Evolutionary conservation across 2,329 filamentous ascomycete species (phyloP).

Genomic region (Talaromyces sp.): DNA sequence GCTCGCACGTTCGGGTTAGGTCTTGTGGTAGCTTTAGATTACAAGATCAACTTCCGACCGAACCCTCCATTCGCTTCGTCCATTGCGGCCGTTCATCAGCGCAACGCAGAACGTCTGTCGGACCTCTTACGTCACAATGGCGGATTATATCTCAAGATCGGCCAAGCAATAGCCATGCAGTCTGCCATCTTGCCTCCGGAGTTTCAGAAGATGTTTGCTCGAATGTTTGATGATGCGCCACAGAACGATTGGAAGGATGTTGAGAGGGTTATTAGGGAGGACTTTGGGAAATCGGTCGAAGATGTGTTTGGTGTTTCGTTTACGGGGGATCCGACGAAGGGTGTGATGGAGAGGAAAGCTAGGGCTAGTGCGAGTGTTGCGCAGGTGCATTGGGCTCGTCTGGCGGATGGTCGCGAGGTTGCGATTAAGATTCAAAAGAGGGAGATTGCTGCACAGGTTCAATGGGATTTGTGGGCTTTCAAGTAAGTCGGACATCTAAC

Average conservation of each 20-base stretch:
- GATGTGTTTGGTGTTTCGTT: constrained; percentile 93
- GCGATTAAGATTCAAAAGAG: constrained; percentile 96
- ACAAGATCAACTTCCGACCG: constrained; percentile 91
- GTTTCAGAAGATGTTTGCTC: constrained; percentile 91
- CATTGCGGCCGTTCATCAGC: constrained; percentile 70
- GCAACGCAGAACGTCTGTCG: constrained; percentile 79
- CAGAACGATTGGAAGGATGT: constrained; percentile 86
- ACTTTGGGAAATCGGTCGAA: constrained; percentile 79
- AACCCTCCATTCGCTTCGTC: constrained; percentile 68
- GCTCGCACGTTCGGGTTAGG: constrained; percentile 76
- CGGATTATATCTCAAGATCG: constrained; percentile 93
- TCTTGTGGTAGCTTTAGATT: constrained; percentile 77
- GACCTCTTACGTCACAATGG: constrained; percentile 79
- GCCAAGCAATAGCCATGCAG: constrained; percentile 98
- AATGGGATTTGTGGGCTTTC: constrained; percentile 95
- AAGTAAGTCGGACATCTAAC: constrained; percentile 46
- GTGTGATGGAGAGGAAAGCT: constrained; percentile 65
- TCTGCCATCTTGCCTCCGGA: constrained; percentile 87
- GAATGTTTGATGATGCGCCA: constrained; percentile 97
- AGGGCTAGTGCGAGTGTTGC: constrained; percentile 82
- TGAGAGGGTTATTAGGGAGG: constrained; percentile 76
- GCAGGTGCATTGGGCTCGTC: constrained; percentile 89
- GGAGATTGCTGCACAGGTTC: constrained; percentile 84
- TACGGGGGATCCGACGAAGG: constrained; percentile 56
- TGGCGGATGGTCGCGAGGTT: constrained; percentile 82